Evolutionary conservation across 768 basidiomycete genomes (phyloP), one percentile per base, ranked within the genome.

Genomic region (Calvatia gigantea): DNA sequence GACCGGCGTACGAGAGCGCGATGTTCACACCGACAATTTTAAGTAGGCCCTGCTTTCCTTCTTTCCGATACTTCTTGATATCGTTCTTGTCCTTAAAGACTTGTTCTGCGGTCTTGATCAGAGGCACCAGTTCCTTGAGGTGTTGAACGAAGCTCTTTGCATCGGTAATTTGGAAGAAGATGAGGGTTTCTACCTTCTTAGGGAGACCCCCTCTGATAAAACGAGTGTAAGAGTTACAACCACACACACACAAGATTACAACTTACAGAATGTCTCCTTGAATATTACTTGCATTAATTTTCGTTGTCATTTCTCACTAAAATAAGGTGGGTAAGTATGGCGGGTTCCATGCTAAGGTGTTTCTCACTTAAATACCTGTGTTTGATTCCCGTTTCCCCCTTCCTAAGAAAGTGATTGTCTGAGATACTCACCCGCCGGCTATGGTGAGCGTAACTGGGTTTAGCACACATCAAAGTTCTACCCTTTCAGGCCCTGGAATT

Each of bases 111-210:
- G 77, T 78, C 51, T 76, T 81, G 63, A 85, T 71, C 15, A 70
- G 63, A 4, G 80, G 74, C 5, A 73, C 62, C 46, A 83, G 68
- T 14, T 70, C 54, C n/a, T 53, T 54, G 21, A 82, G 69, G 37
- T 77, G 70, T 21, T 62, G 60, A 58, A 74, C 74, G 70, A 85
- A 85, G 27, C 62, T 61, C 4, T 60, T 59, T 51, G 65, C 71
- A 61, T 85, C 58, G 46, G 67, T 65, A 61, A 85, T 76, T 51
- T 75, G 65, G 73, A 83, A 83, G 68, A 85, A 81, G 55, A 75
- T 69, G 62, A 77, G 81, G 7, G 68, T 65, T 58, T 83, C 74
- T 5, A 71, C 73, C 67, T 76, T 79, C 75, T 85, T 85, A 6
- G 76, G 78, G 37, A 84, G 73, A 15, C 82, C 83, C 71, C 61